Evolutionary conservation across 2,329 filamentous ascomycete genomes (phyloP).

Genomic region (Remersonia thermophila): DNA sequence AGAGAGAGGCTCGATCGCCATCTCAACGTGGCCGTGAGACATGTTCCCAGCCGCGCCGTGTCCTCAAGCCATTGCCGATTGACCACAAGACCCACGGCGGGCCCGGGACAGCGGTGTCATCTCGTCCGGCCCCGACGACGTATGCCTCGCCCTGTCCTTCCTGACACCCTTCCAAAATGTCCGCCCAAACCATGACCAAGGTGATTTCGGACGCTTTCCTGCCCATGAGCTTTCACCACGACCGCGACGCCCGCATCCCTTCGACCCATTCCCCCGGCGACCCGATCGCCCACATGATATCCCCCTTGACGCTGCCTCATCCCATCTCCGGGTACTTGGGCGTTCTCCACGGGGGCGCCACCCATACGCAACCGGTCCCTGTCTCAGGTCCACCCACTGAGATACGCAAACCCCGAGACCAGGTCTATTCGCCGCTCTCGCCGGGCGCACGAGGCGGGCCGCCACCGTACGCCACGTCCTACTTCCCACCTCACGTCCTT

Average conservation of each 20-base stretch:
- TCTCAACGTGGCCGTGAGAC: no score
- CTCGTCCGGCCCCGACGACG: no score
- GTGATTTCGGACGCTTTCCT: slow-evolving; percentile 8
- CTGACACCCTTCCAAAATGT: no score
- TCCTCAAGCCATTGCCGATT: no score
- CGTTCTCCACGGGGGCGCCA: slow-evolving; percentile 11
- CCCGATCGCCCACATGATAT: slow-evolving; percentile 26
- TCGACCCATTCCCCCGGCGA: slow-evolving; percentile 18
- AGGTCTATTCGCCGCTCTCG: slow-evolving; percentile 17
- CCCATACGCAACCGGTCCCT: slow-evolving; percentile 9
- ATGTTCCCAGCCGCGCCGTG: no score
- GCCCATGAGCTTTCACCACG: slow-evolving; percentile 25
- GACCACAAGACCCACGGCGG: no score
- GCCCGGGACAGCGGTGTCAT: no score
- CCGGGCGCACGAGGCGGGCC: slow-evolving; percentile 16
- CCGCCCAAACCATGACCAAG: no score
- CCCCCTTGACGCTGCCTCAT: slow-evolving; percentile 27
- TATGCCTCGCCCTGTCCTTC: no score
- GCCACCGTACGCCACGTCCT: slow-evolving; percentile 13
- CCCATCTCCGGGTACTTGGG: slow-evolving; percentile 29
- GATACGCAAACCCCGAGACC: slow-evolving; percentile 1
- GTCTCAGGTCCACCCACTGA: slow-evolving; percentile 12
- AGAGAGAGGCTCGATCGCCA: no score
- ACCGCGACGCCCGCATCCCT: slow-evolving; percentile 20
- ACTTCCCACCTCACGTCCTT: slow-evolving; percentile 18